Base-by-base conservation (phyloP, 2,329 filamentous ascomycete genomes). In the Aspergillaceae sp. region DNA sequence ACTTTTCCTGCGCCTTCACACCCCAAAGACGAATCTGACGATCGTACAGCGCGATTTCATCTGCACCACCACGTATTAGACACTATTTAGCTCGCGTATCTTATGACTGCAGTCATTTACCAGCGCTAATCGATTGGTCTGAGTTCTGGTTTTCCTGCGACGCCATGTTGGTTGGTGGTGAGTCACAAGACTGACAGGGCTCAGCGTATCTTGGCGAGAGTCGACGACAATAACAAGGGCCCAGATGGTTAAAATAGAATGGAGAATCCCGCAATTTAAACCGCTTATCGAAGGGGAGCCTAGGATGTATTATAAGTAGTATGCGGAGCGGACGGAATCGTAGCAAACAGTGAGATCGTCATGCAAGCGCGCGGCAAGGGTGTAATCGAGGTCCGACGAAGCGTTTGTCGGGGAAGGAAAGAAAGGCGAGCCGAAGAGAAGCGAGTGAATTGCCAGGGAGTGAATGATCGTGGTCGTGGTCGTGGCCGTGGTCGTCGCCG, bases 1-100 rank as follows among this genome's bases (percentile, higher is more conserved):
- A 79, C 77, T 77, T 78, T 64, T 94, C 86, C 67, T 98, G 92
- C 5, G 92, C 92, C 59, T 92, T 83, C 61, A 97, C 87, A 38
- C 92, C 92, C 92, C 92, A 98, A 29, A 98, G 82, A 45, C 92
- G 85, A 60, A 98, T 96, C 66, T 98, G 92, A 42, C 92, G 84
- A 70, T 98, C 92, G 65, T 98, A 98, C 4, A 97, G 81, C 9
- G 91, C 92, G 60, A 97, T 94, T 64, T 98, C 92, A 68, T 97
- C 92, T 87, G 51, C 52, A 19, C 19, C 52, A 19, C 19, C 19
- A 19, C 19, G 19, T 19, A 19, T 19, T 19, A 19, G 19, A 19
- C 19, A 19, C 19, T 2, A 19, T 19, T 19, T 19, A 19, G 19
- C 19, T 43, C 42, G 43, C 36, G 34, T 40, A 46, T 29, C 8